These are phyloP conservation scores for Priceomyces melissophilus DNA, from an alignment of 805 yeast species.

Conservation along the genomic window DNA sequence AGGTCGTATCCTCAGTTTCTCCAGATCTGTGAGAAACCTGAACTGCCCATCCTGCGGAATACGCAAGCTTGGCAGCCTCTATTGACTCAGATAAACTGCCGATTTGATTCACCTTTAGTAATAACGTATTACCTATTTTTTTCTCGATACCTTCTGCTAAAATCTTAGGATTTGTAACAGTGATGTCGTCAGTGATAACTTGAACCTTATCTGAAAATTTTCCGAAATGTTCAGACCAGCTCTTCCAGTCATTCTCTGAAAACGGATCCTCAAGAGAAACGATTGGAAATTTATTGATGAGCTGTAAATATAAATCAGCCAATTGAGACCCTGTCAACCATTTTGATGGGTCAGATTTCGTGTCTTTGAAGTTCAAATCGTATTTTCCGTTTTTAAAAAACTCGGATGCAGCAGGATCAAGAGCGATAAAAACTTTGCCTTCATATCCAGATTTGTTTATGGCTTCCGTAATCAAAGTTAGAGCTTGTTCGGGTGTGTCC, in stretches of 20 bases:
- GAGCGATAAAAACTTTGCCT: conserved; percentile 17
- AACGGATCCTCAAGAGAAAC: conserved; percentile 21
- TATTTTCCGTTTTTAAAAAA: conserved; percentile 19
- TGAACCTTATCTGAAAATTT: conserved; percentile 12
- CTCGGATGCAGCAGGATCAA: conserved; percentile 21
- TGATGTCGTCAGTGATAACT: conserved; percentile 20
- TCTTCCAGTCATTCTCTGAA: conserved; percentile 22
- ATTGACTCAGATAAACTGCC: conserved; percentile 19
- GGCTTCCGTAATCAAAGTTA: conserved; percentile 17
- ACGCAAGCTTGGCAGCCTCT: conserved; percentile 15
- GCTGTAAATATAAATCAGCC: conserved; percentile 13
- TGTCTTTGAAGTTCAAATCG: conserved; percentile 20
- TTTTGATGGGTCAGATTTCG: conserved; percentile 14
- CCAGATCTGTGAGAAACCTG: conserved; percentile 22
- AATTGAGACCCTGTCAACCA: conserved; percentile 18
- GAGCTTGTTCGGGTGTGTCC: conserved; percentile 17
- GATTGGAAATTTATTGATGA: conserved; percentile 18
- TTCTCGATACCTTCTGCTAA: conserved; percentile 17
- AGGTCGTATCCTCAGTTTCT: conserved; percentile 21
- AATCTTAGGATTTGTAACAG: conserved; percentile 20
- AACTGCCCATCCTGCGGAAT: conserved; percentile 17
- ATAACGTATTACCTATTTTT: conserved; percentile 17
- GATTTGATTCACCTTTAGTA: conserved; percentile 22
- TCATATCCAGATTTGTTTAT: conserved; percentile 16
- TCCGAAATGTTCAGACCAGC: conserved; percentile 16